These are phyloP conservation scores for Epichloe uncinata DNA, from an alignment of 2,329 filamentous ascomycete species.

Conservation along the genomic window DNA sequence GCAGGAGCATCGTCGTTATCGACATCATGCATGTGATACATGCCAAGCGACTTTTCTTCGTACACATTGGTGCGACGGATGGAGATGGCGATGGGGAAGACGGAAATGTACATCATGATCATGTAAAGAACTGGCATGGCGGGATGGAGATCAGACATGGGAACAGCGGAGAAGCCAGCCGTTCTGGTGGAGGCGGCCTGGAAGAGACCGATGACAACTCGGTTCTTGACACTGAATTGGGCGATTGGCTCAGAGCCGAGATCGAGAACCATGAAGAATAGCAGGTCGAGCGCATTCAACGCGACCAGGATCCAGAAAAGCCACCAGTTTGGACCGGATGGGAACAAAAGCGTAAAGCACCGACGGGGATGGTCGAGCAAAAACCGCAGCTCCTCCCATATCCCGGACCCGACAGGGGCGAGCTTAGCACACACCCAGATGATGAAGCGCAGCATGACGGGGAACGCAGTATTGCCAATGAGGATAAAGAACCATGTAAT, in stretches of 20 bases:
- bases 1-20: slow-evolving; percentile 42
- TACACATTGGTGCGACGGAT: slow-evolving; percentile 93
- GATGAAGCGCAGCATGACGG: slow-evolving; percentile 82
- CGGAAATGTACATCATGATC: slow-evolving; percentile 99
- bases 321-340: slow-evolving; percentile 87
- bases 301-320: slow-evolving; percentile 73
- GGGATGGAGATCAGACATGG: slow-evolving; percentile 65
- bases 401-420: slow-evolving; percentile 48
- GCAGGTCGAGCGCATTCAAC: slow-evolving; percentile 71
- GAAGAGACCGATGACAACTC: slow-evolving; percentile 77
- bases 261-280: slow-evolving; percentile 89
- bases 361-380: slow-evolving; percentile 87
- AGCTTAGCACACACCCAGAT: slow-evolving; percentile 71
- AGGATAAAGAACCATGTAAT: slow-evolving; percentile 78
- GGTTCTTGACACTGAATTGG: slow-evolving; percentile 54
- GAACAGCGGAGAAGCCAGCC: slow-evolving; percentile 76
- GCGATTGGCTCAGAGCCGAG: slow-evolving; percentile 59
- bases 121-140: slow-evolving; percentile 89
- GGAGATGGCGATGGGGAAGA: slow-evolving; percentile 92
- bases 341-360: slow-evolving; percentile 92
- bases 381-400: slow-evolving; percentile 86
- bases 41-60: slow-evolving; percentile 75
- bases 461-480: slow-evolving; percentile 91
- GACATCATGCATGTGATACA: slow-evolving; percentile 42
- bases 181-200: slow-evolving; percentile 83